phyloP scores from a whole-genome alignment of 192 early-diverging fungal species.

The Chytriomyces sp. region DNA sequence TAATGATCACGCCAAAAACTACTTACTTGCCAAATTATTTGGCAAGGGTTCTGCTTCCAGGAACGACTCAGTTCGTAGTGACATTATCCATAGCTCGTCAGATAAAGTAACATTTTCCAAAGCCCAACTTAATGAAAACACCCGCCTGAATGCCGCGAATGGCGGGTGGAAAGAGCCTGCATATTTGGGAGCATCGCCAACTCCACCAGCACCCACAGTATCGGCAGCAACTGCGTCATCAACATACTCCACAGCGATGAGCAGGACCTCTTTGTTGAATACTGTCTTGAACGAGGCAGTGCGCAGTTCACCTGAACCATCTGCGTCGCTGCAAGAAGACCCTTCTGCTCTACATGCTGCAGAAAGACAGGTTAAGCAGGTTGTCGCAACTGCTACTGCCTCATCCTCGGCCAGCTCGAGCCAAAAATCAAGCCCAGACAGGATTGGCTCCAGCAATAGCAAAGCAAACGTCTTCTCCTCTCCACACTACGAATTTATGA shows the following conservation, averaged over 20 bases:
- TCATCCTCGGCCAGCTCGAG: not conserved
- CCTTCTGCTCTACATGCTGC: not conserved
- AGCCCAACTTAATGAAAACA: not conserved
- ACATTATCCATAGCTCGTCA: not conserved
- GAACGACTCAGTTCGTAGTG: not conserved
- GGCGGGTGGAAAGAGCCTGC: not conserved
- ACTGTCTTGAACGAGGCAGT: not conserved
- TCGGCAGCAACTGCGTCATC: not conserved
- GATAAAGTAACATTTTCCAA: not conserved
- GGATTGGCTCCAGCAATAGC: not conserved
- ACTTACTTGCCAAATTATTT: not conserved
- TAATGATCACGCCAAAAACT: constrained; percentile 5
- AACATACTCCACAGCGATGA: not conserved
- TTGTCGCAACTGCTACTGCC: not conserved
- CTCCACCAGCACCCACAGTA: not conserved
- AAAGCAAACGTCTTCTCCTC: not conserved
- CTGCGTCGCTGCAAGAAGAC: not conserved
- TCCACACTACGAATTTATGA: constrained; percentile 1
- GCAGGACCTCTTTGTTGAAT: not conserved
- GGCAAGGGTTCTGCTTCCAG: not conserved
- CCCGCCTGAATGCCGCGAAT: not conserved
- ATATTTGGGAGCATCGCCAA: not conserved
- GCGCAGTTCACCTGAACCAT: not conserved
- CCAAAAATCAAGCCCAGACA: not conserved
- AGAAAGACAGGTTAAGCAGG: not conserved